phyloP scores from a whole-genome alignment of 441 rosid species.

The Breynia disticha region DNA sequence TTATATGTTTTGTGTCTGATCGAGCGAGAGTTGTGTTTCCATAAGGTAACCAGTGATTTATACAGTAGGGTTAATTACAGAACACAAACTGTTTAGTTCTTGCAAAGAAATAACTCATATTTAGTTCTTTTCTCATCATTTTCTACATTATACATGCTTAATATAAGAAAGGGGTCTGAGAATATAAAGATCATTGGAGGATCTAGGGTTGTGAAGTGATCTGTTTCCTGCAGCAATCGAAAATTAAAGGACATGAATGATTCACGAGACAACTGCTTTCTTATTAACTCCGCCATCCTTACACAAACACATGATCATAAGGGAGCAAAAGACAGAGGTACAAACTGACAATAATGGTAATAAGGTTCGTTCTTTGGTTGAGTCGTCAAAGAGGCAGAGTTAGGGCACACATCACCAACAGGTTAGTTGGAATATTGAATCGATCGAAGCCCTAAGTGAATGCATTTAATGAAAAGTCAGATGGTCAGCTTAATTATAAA shows the following conservation, averaged over 20 bases:
- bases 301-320: too few species aligned
- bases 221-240: slow-evolving; percentile 15
- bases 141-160: too few species aligned
- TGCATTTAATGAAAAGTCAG: slow-evolving; percentile 30
- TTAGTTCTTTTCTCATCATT: too few species aligned
- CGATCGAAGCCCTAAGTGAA: neutral
- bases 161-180: neutral
- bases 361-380: too few species aligned
- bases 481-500: slow-evolving; percentile 27
- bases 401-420: slow-evolving; percentile 1
- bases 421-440: neutral
- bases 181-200: neutral
- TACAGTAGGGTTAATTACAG: too few species aligned
- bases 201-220: neutral
- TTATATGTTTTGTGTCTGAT: too few species aligned
- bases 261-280: slow-evolving; percentile 28
- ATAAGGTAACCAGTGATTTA: too few species aligned
- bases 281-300: slow-evolving; percentile 2
- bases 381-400: too few species aligned
- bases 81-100: too few species aligned
- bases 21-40: too few species aligned
- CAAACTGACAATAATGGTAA: neutral
- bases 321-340: neutral
- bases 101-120: too few species aligned
- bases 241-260: slow-evolving; percentile 7